Evolutionary conservation across 371 early-diverging fungal genomes (phyloP).

Genomic region (Blakeslea trispora): DNA sequence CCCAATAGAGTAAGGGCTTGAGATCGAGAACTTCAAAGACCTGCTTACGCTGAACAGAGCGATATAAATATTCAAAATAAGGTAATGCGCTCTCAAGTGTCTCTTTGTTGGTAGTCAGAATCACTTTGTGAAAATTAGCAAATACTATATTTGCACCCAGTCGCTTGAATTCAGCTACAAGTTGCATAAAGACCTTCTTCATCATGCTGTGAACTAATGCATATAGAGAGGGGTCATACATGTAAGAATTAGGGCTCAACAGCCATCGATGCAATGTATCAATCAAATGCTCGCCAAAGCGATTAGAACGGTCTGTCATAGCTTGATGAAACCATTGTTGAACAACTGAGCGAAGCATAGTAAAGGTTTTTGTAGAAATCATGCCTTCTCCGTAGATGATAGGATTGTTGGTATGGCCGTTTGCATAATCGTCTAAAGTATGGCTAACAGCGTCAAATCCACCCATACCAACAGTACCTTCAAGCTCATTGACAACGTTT

Average conservation of each 20-base stretch:
- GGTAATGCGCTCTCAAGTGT: conserved; percentile 70
- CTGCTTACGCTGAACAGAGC: conserved; percentile 69
- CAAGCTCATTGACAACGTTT: conserved; percentile 73
- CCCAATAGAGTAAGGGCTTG: conserved; percentile 70
- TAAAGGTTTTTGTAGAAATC: conserved; percentile 71
- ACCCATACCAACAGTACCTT: conserved; percentile 61
- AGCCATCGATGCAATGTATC: conserved; percentile 91
- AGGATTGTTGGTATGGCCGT: conserved; percentile 42
- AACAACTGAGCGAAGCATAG: conserved; percentile 75
- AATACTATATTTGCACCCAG: conserved; percentile 79
- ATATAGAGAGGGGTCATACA: conserved; percentile 88
- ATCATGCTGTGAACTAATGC: conserved; percentile 80
- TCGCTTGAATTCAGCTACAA: conserved; percentile 77
- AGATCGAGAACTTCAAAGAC: conserved; percentile 76
- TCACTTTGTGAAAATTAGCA: conserved; percentile 79
- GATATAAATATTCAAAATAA: conserved; percentile 72
- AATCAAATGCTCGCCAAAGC: conserved; percentile 66
- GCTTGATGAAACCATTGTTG: conserved; percentile 71
- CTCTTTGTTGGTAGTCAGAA: conserved; percentile 80
- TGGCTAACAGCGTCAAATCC: conserved; percentile 51
- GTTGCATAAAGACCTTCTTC: conserved; percentile 84
- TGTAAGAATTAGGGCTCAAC: conserved; percentile 66
- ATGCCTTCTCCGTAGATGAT: conserved; percentile 59
- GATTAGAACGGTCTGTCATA: conserved; percentile 12
- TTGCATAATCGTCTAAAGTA: conserved; percentile 53